Base-by-base conservation (phyloP, 2,329 filamentous ascomycete genomes). In the Tothia fuscella region DNA sequence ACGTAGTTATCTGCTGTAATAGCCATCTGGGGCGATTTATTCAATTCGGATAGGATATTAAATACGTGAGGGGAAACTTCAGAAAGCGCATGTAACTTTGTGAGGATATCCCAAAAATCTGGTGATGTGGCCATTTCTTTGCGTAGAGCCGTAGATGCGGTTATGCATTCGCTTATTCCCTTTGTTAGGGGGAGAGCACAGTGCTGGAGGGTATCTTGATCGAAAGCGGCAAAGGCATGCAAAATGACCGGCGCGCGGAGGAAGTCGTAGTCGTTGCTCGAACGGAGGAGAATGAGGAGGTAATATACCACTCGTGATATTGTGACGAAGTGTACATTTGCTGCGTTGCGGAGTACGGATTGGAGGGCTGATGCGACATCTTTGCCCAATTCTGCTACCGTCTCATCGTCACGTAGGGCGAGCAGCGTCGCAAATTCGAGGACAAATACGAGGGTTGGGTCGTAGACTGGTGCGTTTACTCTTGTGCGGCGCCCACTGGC, bases 1-100 rank as follows among this genome's bases (percentile, higher is more conserved):
- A 95, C 87, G 53, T 96, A 98, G 52, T 98, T 98, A 56, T 96
- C 91, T 19, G 88, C 85, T 46, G 87, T 89, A 38, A 98, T 83
- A 5, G 88, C 82, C 20, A 21, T n/a, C 22, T 26, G 20, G n/a
- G 76, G 71, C 3, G 71, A 71, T 12, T 80, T 81, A 10, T 72
- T 74, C 2, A 86, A 77, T 20, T 74, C 78, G 54, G 91, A 82
- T 0, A 95, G 69, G n/a, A 96, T 82, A 42, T 82, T 77, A 57
- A 96, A 96, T 0, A 93, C 87, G 13, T 80, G 71, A 0, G 79
- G 70, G 2, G 86, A 82, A 20, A 82, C 80, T 41, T 84, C 79
- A 3, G 76, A 64, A 47, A 80, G 74, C 19, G 70, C 68, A 35
- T 84, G 78, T 14, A 98, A 66, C 24, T 78, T 74, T 47, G 86